phyloP scores from a whole-genome alignment of 169 alveolate species.

The Miamiensis avidus region DNA sequence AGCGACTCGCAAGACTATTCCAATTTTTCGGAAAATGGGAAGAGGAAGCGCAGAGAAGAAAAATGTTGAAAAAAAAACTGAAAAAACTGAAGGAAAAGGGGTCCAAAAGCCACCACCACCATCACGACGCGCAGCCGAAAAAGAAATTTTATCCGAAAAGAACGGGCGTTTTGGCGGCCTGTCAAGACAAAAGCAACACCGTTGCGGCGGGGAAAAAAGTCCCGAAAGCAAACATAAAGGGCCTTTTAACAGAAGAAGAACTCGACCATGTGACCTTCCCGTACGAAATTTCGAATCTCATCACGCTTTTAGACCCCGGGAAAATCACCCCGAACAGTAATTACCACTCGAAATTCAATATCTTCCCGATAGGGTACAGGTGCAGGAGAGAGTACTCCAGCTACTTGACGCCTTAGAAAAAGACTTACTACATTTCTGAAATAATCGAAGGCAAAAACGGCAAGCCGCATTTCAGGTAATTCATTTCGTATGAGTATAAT shows the following conservation, averaged over 20 bases:
- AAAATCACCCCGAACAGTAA: neutral
- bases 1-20: neutral
- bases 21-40: neutral
- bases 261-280: neutral
- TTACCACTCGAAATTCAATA: neutral
- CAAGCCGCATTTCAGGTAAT: neutral
- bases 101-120: neutral
- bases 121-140: neutral
- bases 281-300: neutral
- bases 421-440: neutral
- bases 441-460: neutral
- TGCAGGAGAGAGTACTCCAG: neutral
- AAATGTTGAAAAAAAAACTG: neutral
- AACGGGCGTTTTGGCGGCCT: neutral
- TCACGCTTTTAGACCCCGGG: neutral
- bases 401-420: neutral
- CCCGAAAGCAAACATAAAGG: neutral
- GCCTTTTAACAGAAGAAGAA: neutral
- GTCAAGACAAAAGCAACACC: too few species aligned
- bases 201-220: too few species aligned
- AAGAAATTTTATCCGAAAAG: neutral
- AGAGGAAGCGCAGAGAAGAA: too few species aligned
- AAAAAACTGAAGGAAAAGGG: neutral
- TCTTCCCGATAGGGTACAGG: neutral
- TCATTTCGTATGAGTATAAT: too few species aligned